Conservation (phyloP, 805 yeast genomes). For the Lachancea dasiensis region DNA sequence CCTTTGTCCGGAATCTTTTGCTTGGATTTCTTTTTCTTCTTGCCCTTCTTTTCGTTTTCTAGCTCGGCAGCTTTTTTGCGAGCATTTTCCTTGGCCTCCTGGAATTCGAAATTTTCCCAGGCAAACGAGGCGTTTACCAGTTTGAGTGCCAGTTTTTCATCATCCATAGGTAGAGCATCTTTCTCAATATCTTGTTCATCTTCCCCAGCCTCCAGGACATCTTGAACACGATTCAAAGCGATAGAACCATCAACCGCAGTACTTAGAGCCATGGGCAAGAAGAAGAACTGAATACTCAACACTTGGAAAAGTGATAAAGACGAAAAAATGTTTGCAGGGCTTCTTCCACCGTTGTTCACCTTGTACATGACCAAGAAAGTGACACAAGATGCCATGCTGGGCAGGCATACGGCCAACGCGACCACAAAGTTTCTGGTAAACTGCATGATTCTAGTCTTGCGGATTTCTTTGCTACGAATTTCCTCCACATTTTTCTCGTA, state of each 20-base stretch:
- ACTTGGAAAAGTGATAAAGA: slow-evolving; percentile 63
- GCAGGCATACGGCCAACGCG: slow-evolving; percentile 61
- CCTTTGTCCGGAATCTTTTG: background rate
- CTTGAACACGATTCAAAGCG: slow-evolving; percentile 54
- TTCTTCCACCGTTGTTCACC: slow-evolving; percentile 36
- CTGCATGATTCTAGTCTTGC: slow-evolving; percentile 55
- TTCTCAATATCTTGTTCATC: slow-evolving; percentile 22
- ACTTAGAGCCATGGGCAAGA: slow-evolving; percentile 66
- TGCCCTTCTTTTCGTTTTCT: background rate
- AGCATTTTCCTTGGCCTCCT: slow-evolving; percentile 29
- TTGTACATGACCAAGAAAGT: slow-evolving; percentile 43
- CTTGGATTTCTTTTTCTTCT: slow-evolving; percentile 1
- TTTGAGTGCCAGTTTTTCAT: slow-evolving; percentile 39
- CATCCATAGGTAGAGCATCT: slow-evolving; percentile 16
- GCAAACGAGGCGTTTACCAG: slow-evolving; percentile 51
- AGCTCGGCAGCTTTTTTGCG: slow-evolving; percentile 23
- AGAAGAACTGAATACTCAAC: slow-evolving; percentile 54
- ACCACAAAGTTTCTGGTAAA: slow-evolving; percentile 55
- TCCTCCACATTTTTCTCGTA: slow-evolving; percentile 51
- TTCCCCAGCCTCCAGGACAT: slow-evolving; percentile 43
- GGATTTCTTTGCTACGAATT: slow-evolving; percentile 58
- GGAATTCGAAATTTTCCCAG: slow-evolving; percentile 54
- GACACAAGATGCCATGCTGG: slow-evolving; percentile 66
- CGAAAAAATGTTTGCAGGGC: slow-evolving; percentile 62
- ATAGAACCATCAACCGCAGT: slow-evolving; percentile 62